A percentile compares a stretch with the other conserved stretches of the same genome.
phyloP scores from a whole-genome alignment of 768 basidiomycete species.

The Lactarius akahatsu region DNA sequence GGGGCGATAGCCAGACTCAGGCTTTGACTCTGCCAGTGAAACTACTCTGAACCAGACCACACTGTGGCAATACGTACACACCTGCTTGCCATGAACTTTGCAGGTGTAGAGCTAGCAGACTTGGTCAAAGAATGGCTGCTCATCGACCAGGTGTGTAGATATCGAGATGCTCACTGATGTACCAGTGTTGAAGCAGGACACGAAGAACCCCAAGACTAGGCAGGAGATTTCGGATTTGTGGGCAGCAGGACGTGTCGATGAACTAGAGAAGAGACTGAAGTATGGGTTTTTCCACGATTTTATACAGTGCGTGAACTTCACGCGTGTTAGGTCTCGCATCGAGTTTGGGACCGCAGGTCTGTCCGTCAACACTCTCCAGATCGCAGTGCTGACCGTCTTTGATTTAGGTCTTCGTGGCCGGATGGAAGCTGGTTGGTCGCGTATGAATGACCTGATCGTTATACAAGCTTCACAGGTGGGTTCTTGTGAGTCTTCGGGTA shows the following conservation, averaged over 20 bases:
- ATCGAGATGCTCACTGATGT: neutral
- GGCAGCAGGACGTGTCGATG: conserved; percentile 42
- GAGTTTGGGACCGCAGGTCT: conserved; percentile 86
- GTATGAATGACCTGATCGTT: conserved; percentile 86
- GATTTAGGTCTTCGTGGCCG: conserved; percentile 64
- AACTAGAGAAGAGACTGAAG: conserved; percentile 60
- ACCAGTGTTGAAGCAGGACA: neutral
- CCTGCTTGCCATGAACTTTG: conserved; percentile 7
- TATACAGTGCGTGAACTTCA: neutral
- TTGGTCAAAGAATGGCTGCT: conserved; percentile 54
- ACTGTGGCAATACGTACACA: neutral
- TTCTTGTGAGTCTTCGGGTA: neutral
- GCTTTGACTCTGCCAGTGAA: too few species aligned
- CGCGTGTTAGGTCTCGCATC: conserved; percentile 61
- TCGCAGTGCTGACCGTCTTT: neutral
- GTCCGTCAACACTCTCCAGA: conserved; percentile 7
- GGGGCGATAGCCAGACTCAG: neutral
- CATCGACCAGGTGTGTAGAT: conserved; percentile 43
- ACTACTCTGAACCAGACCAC: neutral
- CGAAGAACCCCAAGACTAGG: conserved; percentile 51
- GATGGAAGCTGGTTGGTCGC: conserved; percentile 90
- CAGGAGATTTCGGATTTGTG: conserved; percentile 50
- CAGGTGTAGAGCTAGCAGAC: conserved; percentile 35
- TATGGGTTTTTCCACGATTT: conserved; percentile 27
- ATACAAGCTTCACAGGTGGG: conserved; percentile 78